These are phyloP conservation scores for Xylaria sp. DNA, from an alignment of 2,329 filamentous ascomycete genomes.

Conservation along the genomic window DNA sequence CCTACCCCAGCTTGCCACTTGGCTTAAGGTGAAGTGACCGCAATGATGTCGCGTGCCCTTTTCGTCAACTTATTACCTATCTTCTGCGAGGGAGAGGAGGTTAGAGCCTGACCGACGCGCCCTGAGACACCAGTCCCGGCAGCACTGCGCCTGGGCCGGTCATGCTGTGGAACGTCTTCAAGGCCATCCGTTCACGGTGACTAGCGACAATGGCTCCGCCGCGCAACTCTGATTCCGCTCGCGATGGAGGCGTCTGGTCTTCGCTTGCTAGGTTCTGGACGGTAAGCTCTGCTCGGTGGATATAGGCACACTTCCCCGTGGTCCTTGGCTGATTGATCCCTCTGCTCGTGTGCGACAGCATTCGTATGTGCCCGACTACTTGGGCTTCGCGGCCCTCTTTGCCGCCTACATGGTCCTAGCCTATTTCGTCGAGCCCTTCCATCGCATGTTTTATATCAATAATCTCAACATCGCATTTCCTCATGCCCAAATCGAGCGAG, in stretches of 20 bases:
- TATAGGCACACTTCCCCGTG: background rate
- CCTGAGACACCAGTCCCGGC: background rate
- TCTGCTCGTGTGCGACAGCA: slow-evolving; percentile 60
- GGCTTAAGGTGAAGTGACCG: background rate
- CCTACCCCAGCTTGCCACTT: background rate
- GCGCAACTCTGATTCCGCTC: slow-evolving; percentile 37
- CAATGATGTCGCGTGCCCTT: slow-evolving; percentile 30
- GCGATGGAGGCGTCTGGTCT: slow-evolving; percentile 45
- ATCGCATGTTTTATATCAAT: slow-evolving; percentile 92
- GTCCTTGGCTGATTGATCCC: slow-evolving; percentile 26
- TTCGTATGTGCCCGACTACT: slow-evolving; percentile 89
- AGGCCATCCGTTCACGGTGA: slow-evolving; percentile 56
- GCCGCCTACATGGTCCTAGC: slow-evolving; percentile 74
- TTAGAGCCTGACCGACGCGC: background rate
- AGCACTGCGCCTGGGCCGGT: slow-evolving; percentile 5
- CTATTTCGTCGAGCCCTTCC: slow-evolving; percentile 83
- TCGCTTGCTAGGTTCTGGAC: slow-evolving; percentile 60
- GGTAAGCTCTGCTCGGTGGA: slow-evolving; percentile 49
- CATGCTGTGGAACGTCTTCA: slow-evolving; percentile 55
- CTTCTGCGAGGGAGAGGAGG: background rate
- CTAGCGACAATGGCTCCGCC: slow-evolving; percentile 57
- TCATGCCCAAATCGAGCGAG: slow-evolving; percentile 84
- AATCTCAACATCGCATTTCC: slow-evolving; percentile 88
- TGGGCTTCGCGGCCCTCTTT: slow-evolving; percentile 79
- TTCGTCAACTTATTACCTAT: background rate